A percentile compares a stretch with the other conserved stretches of the same genome.
These are phyloP conservation scores for Madurella mycetomatis DNA, from an alignment of 2,329 filamentous ascomycete species.

Conservation along the genomic window DNA sequence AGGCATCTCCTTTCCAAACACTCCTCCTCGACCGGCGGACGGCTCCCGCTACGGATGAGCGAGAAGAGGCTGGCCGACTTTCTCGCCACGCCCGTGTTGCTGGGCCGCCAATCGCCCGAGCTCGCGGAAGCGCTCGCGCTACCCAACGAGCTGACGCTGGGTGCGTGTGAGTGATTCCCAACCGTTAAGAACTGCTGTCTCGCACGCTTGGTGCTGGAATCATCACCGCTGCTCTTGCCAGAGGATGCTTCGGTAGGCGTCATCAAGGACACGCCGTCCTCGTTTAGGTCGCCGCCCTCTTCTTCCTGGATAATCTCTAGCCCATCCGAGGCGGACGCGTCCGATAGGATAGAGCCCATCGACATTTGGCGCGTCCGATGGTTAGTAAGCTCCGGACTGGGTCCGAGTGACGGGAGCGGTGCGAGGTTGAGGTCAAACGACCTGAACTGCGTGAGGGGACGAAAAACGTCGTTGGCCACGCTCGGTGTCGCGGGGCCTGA, in stretches of 20 bases:
- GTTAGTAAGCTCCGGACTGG: constrained; percentile 1
- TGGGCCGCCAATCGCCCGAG: constrained; percentile 17
- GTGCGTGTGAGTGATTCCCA: neutral
- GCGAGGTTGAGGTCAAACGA: constrained; percentile 13
- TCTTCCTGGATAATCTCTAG: constrained; percentile 18
- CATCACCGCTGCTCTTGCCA: neutral
- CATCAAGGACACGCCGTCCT: constrained; percentile 17
- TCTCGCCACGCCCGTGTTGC: neutral
- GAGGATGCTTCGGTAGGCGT: constrained; percentile 15
- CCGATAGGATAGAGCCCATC: constrained; percentile 4
- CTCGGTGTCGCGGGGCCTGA: constrained; percentile 10
- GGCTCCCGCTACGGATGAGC: constrained; percentile 15
- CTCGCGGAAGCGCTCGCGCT: constrained; percentile 6
- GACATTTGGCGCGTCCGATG: constrained; percentile 8
- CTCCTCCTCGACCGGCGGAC: constrained; percentile 12
- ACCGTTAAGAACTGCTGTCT: neutral
- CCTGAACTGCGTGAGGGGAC: constrained; percentile 7
- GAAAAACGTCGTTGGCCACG: constrained; percentile 15
- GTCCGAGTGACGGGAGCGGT: constrained; percentile 1
- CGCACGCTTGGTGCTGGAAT: neutral
- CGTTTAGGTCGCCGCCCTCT: constrained; percentile 9
- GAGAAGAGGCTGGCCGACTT: constrained; percentile 16
- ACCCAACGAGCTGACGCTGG: constrained; percentile 17
- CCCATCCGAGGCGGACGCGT: constrained; percentile 2
- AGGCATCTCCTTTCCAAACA: constrained; percentile 21